Conservation (phyloP, 208 protist genomes). For the Trypanosoma grayi region DNA sequence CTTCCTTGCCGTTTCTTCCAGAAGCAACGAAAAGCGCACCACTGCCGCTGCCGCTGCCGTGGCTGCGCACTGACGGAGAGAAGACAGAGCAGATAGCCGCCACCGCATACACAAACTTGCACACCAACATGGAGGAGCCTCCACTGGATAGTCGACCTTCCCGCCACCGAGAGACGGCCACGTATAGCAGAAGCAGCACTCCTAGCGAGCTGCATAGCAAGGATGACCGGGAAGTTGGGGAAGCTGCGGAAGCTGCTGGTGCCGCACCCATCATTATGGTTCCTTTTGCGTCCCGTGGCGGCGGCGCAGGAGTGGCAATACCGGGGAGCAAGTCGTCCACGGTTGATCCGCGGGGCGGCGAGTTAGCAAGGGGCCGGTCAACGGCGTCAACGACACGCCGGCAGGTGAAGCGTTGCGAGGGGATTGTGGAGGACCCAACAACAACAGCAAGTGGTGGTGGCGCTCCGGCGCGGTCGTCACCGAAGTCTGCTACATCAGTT, state of each 20-base stretch:
- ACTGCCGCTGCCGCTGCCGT: not conserved
- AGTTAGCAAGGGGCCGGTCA: not conserved
- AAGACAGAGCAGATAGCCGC: constrained; percentile 5
- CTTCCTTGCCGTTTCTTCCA: not conserved
- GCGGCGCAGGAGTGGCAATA: not conserved
- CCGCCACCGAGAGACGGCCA: not conserved
- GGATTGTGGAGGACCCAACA: not conserved
- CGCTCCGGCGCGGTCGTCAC: not conserved
- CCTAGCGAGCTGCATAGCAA: not conserved
- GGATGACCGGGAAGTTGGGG: not conserved
- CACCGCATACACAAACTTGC: not conserved
- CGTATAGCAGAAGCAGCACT: not conserved
- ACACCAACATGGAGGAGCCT: not conserved
- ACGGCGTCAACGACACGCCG: not conserved
- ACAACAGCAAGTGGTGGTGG: not conserved
- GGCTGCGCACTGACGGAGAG: not conserved
- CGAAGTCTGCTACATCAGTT: not conserved
- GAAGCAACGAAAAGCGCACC: not conserved
- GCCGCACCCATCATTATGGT: not conserved
- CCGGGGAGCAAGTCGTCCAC: not conserved
- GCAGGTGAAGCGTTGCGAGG: constrained; percentile 15
- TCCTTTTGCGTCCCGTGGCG: not conserved
- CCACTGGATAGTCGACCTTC: not conserved
- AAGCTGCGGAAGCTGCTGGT: not conserved
- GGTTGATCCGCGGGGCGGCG: not conserved